Evolutionary conservation across 2,329 filamentous ascomycete species (phyloP), one percentile per base, ranked within the genome.

Genomic region (Diaporthe ilicicola): DNA sequence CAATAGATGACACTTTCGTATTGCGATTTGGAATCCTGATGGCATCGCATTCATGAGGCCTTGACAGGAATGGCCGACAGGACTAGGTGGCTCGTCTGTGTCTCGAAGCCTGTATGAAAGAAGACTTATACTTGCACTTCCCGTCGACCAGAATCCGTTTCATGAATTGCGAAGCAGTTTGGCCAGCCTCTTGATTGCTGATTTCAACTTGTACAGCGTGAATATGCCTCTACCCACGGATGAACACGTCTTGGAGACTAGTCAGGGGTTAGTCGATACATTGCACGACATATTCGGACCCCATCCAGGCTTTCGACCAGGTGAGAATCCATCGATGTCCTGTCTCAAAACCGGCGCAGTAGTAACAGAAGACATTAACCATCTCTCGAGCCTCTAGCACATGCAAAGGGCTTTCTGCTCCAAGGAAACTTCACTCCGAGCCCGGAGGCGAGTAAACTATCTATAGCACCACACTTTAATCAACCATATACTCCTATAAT

Each of bases 321-420:
- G 82, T 83, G 39, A 13, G 34, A 8, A 55, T 7, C 12, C 17
- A 34, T 29, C 24, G 10, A 9, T 17, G 24, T 27, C n/a, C 42
- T n/a, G 24, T 34, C 15, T 24, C 15, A 13, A 8, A 7, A 34
- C 22, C 22, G 24, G 17, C 24, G 13, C n/a, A 13, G n/a, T 34
- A 7, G 7, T 34, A 22, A 34, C 22, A 27, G 29, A 9, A 9
- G 3, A 46, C 24, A 53, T 15, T 29, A 4, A 44, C 7, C 9
- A 17, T 8, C 56, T 39, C 3, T 59, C 29, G 29, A 13, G 6
- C 22, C 19, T 24, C 9, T 17, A 72, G 87, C 86, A 12, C 88
- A 90, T 72, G 87, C 87, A 22, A 85, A 86, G 78, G 88, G 88
- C 15, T 77, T 83, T 37, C 80, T 89, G 46, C 77, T 88, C 13